Percentiles rank a stretch among this genome's conserved stretches.
phyloP scores from a whole-genome alignment of 2,329 filamentous ascomycete species.

The Sordariomycetes sp. region DNA sequence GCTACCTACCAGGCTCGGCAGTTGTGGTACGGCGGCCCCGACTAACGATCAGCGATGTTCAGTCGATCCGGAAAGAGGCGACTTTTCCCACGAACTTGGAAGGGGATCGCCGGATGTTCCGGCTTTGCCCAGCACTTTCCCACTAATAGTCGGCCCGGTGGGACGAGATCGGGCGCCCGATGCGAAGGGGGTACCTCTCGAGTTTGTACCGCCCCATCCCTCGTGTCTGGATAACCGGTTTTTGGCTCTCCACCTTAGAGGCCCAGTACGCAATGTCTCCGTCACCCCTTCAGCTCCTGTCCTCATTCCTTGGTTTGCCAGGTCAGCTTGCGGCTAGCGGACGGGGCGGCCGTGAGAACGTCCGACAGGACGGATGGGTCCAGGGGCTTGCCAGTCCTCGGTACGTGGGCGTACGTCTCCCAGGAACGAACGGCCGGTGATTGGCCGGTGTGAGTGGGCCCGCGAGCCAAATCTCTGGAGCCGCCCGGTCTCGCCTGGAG shows the following conservation, averaged over 20 bases:
- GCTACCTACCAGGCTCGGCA: no score
- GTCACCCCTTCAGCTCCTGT: no score
- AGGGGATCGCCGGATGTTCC: not conserved
- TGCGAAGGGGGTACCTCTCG: not conserved
- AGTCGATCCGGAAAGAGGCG: not conserved
- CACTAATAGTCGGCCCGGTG: not conserved
- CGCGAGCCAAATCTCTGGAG: not conserved
- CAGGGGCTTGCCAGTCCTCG: no score
- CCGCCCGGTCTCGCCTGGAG: no score
- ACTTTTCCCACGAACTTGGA: not conserved
- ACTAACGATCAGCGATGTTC: not conserved
- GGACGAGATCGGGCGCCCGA: not conserved
- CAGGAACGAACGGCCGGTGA: not conserved
- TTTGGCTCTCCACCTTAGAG: no score
- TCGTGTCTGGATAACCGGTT: no score
- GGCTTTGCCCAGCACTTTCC: not conserved
- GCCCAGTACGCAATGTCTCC: no score
- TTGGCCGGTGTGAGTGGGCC: not conserved
- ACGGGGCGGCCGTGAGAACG: no score
- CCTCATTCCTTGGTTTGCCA: no score
- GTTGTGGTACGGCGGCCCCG: not conserved
- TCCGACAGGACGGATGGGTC: no score
- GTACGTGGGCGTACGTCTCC: not conserved
- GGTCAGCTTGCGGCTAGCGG: no score
- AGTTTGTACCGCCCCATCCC: not conserved